phyloP scores from a whole-genome alignment of 2,329 filamentous ascomycete species.

The Aureobasidium sp. region DNA sequence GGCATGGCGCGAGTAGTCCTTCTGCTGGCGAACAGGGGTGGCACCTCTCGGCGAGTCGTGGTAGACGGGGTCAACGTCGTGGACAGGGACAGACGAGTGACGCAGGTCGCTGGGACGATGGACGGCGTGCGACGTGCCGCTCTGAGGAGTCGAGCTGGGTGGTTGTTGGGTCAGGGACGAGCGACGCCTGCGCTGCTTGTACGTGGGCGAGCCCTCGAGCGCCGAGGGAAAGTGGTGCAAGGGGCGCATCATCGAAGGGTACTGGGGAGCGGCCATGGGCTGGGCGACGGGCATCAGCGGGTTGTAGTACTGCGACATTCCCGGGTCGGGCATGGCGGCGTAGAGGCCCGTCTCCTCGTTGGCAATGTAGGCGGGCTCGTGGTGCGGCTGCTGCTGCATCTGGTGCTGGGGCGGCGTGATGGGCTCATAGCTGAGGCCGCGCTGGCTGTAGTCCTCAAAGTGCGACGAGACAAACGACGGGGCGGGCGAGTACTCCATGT shows the following conservation, averaged over 20 bases:
- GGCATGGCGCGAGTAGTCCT: constrained; percentile 80
- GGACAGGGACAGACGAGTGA: constrained; percentile 81
- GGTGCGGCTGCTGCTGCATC: constrained; percentile 46
- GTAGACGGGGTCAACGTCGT: constrained; percentile 65
- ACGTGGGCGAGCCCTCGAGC: constrained; percentile 95
- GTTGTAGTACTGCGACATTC: constrained; percentile 68
- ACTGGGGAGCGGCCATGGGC: constrained; percentile 70
- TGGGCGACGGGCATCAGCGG: constrained; percentile 87
- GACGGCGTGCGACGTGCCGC: constrained; percentile 46
- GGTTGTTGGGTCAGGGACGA: constrained; percentile 69
- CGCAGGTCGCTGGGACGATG: constrained; percentile 86
- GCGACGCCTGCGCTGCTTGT: constrained; percentile 91
- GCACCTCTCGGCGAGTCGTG: constrained; percentile 69
- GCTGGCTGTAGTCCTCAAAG: constrained; percentile 95
- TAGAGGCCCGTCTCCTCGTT: constrained; percentile 97
- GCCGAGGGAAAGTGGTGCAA: constrained; percentile 72
- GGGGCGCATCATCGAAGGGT: constrained; percentile 60
- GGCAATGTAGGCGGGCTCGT: constrained; percentile 93
- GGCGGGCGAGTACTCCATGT: constrained; percentile 95
- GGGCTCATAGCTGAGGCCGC: constrained; percentile 92
- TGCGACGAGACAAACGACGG: constrained; percentile 98
- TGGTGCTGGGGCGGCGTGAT: constrained; percentile 92
- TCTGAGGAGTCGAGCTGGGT: constrained; percentile 23
- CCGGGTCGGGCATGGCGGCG: constrained; percentile 85
- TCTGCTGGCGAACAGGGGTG: constrained; percentile 62